Evolutionary conservation across 2,329 filamentous ascomycete genomes (phyloP).

Genomic region (Diaporthe velutina): DNA sequence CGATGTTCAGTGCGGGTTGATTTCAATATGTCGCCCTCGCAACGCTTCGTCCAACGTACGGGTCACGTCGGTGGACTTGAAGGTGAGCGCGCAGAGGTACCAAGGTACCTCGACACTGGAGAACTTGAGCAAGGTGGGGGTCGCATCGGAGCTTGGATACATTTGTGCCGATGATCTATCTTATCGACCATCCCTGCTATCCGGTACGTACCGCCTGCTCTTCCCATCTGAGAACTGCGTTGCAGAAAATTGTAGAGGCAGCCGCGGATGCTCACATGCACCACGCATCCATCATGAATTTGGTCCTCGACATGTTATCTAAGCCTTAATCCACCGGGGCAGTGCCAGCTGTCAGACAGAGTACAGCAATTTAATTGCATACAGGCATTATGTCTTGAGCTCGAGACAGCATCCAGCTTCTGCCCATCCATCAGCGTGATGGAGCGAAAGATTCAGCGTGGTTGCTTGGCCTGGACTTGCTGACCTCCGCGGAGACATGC

Average conservation of each 20-base stretch:
- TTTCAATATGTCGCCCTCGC: not conserved
- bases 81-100: not conserved
- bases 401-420: not conserved
- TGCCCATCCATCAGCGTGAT: not conserved
- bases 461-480: not conserved
- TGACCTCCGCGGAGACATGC: not conserved
- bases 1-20: not conserved
- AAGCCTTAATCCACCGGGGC: not conserved
- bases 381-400: not conserved
- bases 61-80: constrained; percentile 5
- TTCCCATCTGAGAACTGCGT: not conserved
- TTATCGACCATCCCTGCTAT: not conserved
- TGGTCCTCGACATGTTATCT: not conserved
- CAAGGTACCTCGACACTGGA: not conserved
- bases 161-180: not conserved
- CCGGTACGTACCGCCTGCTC: not conserved
- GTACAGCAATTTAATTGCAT: not conserved
- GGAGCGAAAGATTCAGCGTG: constrained; percentile 1
- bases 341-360: not conserved
- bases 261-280: not conserved
- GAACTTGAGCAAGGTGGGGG: not conserved
- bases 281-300: not conserved
- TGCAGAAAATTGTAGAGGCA: not conserved
- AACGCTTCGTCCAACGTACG: not conserved
- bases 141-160: not conserved